Evolutionary conservation across 345 rosid genomes (phyloP), one percentile per base, ranked within the genome.

Genomic region (Euphorbia pulcherrima): DNA sequence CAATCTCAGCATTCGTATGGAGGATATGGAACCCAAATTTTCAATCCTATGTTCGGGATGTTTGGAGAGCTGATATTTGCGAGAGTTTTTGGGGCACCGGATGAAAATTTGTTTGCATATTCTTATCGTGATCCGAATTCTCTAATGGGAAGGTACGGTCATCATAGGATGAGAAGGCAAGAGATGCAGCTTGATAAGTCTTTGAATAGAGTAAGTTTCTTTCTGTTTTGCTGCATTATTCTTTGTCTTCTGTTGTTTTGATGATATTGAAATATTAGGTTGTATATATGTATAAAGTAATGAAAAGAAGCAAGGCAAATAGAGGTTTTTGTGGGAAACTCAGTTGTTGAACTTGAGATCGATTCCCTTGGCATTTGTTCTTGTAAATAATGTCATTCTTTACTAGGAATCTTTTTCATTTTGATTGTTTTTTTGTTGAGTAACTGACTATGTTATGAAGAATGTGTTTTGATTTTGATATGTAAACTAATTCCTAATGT

Each of bases 41-140:
- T 78, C 33, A 81, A 73, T 71, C 90, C 84, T 2, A 77, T 79
- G 73, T 73, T 84, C 63, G 87, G 84, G 54, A 85, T 79, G 92
- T 75, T 89, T 6, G 89, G 90, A 50, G 94, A 85, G 48, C 41
- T 73, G 61, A 60, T 67, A 26, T 67, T 60, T 41, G 54, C 76
- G 1, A 67, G 76, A 64, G 67, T 52, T 5, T 61, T 73, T 33
- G 71, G 76, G 18, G 52, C 54, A 16, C 54, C 94, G 12, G 78
- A 66, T 55, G 55, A 79, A 26, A 82, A 87, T 68, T 62, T 85
- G 70, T 75, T 78, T 53, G 77, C 88, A 4, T 77, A 80, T 72
- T 83, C 83, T 68, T 48, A 47, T 60, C 68, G 66, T 20, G 65
- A 68, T 40, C 51, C 71, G 2, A 33, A 67, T 27, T 11, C 48